These are phyloP conservation scores for Arthrobotrys entomopaga DNA, from an alignment of 2,329 filamentous ascomycete genomes.

Conservation along the genomic window DNA sequence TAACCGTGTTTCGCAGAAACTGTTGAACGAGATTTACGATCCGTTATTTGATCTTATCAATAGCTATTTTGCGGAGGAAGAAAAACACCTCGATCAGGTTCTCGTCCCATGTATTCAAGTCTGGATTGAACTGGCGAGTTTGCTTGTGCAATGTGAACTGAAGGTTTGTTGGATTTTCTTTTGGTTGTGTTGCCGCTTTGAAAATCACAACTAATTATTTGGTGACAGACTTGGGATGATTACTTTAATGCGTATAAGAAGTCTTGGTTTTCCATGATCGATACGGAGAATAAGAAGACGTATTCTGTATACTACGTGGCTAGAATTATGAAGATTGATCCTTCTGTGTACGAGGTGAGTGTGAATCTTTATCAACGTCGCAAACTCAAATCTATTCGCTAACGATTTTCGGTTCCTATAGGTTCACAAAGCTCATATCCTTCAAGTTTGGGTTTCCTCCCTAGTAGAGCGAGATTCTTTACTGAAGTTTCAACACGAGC, in stretches of 20 bases:
- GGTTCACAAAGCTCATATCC: slow-evolving; percentile 59
- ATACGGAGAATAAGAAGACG: slow-evolving; percentile 65
- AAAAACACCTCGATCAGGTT: slow-evolving; percentile 32
- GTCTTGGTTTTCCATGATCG: slow-evolving; percentile 65
- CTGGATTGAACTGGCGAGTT: slow-evolving; percentile 67
- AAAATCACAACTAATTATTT: slow-evolving; percentile 2
- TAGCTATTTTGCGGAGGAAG: slow-evolving; percentile 37
- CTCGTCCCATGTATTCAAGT: slow-evolving; percentile 58
- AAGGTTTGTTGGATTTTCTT: slow-evolving; percentile 59
- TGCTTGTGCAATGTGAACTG: slow-evolving; percentile 64
- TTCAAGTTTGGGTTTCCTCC: slow-evolving; percentile 68
- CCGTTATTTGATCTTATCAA: slow-evolving; percentile 54
- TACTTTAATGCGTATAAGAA: slow-evolving; percentile 69
- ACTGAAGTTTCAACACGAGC: slow-evolving; percentile 71
- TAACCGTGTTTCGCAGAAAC: slow-evolving; percentile 28
- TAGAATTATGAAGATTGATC: slow-evolving; percentile 61
- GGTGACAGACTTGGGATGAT: slow-evolving; percentile 65
- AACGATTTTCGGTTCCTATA: neutral
- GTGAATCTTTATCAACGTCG: neutral
- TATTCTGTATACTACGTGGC: slow-evolving; percentile 65
- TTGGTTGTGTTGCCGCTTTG: neutral
- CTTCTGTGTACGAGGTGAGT: slow-evolving; percentile 49
- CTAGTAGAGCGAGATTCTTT: slow-evolving; percentile 70
- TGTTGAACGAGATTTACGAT: slow-evolving; percentile 59
- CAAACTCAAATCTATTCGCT: neutral